Evolutionary conservation across 768 basidiomycete genomes (phyloP).

Genomic region (Podaxis sp.): DNA sequence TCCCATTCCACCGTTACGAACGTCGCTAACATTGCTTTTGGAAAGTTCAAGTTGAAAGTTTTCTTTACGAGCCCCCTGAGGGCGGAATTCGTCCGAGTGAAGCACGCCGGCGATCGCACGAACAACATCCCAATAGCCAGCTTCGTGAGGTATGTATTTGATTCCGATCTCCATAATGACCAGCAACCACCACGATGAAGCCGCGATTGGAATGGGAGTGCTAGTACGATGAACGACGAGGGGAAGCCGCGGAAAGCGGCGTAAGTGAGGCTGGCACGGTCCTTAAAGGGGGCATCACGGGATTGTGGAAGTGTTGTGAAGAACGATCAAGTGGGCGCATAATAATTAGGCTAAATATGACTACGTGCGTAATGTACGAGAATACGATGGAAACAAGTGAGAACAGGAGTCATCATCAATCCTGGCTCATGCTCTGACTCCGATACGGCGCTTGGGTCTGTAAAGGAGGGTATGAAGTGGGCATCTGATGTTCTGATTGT

Average conservation of each 20-base stretch:
- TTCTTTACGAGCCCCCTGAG: conserved; percentile 34
- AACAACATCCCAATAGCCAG: conserved; percentile 55
- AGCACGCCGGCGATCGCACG: conserved; percentile 53
- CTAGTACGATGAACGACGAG: conserved; percentile 8
- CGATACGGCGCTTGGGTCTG: conserved; percentile 56
- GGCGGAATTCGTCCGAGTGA: conserved; percentile 52
- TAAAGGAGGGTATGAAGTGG: conserved; percentile 30
- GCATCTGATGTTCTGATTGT: not conserved
- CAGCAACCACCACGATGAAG: conserved; percentile 10
- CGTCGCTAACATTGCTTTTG: conserved; percentile 41
- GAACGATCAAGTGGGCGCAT: not conserved
- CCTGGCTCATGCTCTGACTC: conserved; percentile 41
- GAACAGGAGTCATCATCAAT: conserved; percentile 3
- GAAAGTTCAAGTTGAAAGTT: conserved; percentile 67
- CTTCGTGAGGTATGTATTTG: conserved; percentile 34
- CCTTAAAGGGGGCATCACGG: conserved; percentile 3
- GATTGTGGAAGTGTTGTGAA: not conserved
- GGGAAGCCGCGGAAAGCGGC: not conserved
- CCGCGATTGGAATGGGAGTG: conserved; percentile 7
- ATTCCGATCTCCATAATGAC: conserved; percentile 39
- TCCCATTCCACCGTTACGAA: conserved; percentile 56
- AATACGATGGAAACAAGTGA: not conserved
- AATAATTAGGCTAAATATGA: not conserved
- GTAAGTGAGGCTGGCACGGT: not conserved
- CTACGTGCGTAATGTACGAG: not conserved